phyloP scores from a whole-genome alignment of 495 filamentous ascomycete species.

The Penicillium ochrochloron region DNA sequence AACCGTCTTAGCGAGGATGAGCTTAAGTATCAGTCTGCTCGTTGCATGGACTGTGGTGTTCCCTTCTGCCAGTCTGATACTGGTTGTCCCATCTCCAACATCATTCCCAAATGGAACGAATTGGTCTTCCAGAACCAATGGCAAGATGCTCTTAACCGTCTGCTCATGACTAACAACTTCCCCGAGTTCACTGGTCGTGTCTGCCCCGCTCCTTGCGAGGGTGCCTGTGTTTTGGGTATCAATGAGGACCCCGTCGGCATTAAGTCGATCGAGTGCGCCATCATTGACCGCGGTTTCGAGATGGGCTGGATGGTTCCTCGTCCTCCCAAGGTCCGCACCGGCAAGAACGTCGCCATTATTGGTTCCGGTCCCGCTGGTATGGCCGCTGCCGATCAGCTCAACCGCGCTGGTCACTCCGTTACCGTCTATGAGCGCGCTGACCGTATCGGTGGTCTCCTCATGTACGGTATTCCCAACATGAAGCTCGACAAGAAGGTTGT shows the following conservation, averaged over 20 bases:
- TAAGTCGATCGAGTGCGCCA: slow-evolving; percentile 99
- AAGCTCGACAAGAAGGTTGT: slow-evolving; percentile 99
- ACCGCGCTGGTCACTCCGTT: slow-evolving; percentile 87
- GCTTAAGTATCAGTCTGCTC: slow-evolving; percentile 97
- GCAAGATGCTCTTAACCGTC: slow-evolving; percentile 91
- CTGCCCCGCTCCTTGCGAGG: slow-evolving; percentile 97
- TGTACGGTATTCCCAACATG: slow-evolving; percentile 99
- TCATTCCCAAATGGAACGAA: slow-evolving; percentile 99
- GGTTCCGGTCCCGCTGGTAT: slow-evolving; percentile 95
- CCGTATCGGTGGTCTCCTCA: slow-evolving; percentile 90
- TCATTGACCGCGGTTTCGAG: slow-evolving; percentile 98
- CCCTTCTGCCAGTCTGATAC: slow-evolving; percentile 99
- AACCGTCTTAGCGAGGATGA: slow-evolving; percentile 91
- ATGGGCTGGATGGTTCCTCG: slow-evolving; percentile 98
- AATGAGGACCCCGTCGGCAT: slow-evolving; percentile 98
- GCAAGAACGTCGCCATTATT: slow-evolving; percentile 90
- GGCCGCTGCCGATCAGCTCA: slow-evolving; percentile 92
- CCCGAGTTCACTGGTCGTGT: slow-evolving; percentile 99
- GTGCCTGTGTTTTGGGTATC: slow-evolving; percentile 96
- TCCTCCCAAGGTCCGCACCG: slow-evolving; percentile 79
- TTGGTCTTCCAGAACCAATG: slow-evolving; percentile 92
- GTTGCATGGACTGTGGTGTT: slow-evolving; percentile 99
- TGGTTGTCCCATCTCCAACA: slow-evolving; percentile 98
- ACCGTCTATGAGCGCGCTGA: slow-evolving; percentile 97
- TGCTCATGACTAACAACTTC: slow-evolving; percentile 99